Conservation (phyloP, 1,284 basidiomycete genomes). For the Rhodotorula sp. region DNA sequence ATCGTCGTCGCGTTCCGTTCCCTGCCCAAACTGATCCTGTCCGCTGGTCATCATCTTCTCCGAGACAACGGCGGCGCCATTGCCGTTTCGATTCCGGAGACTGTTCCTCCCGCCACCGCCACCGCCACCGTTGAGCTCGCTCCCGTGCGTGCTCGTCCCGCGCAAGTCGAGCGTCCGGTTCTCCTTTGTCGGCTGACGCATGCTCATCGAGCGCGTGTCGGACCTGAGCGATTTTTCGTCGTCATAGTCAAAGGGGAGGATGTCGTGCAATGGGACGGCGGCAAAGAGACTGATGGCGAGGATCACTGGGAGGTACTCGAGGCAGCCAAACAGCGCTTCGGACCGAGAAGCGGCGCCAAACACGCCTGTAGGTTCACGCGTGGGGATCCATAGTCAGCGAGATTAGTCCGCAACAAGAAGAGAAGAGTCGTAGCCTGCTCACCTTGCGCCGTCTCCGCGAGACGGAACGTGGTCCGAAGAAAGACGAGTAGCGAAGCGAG, state of each 20-base stretch:
- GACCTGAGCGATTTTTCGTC: conserved; percentile 13
- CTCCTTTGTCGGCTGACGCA: conserved; percentile 20
- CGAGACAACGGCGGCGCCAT: background rate
- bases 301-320: conserved; percentile 52
- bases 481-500: conserved; percentile 48
- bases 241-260: conserved; percentile 27
- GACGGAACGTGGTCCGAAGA: conserved; percentile 51
- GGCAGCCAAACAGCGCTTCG: conserved; percentile 50
- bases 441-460: conserved; percentile 52
- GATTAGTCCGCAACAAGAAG: too few relatives aligned
- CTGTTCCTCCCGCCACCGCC: background rate
- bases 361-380: conserved; percentile 41
- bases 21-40: background rate
- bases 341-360: conserved; percentile 48
- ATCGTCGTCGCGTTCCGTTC: background rate
- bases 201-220: conserved; percentile 7
- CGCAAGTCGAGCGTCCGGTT: conserved; percentile 19
- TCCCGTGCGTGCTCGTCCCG: conserved; percentile 6
- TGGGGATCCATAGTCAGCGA: too few relatives aligned
- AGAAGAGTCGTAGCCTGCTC: background rate
- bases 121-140: background rate
- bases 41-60: background rate
- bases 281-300: conserved; percentile 49
- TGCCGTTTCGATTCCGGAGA: background rate
- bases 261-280: conserved; percentile 27